Evolutionary conservation across 1,139 yeast species (phyloP).

Genomic region (Geotrichum aggregatum): DNA sequence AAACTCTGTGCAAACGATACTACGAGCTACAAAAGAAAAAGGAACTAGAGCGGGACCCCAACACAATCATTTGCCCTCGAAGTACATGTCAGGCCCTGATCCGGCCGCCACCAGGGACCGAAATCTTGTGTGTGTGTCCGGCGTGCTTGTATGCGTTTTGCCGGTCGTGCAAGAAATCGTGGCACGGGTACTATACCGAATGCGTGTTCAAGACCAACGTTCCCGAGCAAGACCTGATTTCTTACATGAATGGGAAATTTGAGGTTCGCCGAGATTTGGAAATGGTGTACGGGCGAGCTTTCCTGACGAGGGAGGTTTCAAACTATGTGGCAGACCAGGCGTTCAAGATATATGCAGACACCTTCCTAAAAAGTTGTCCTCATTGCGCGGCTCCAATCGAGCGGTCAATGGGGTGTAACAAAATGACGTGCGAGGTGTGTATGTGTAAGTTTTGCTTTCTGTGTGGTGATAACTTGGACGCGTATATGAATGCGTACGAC

Average conservation of each 20-base stretch:
- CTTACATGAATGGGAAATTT: slow-evolving; percentile 39
- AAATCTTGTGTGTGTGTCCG: slow-evolving; percentile 52
- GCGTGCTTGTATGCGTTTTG: slow-evolving; percentile 58
- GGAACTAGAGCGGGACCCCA: slow-evolving; percentile 50
- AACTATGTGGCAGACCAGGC: slow-evolving; percentile 49
- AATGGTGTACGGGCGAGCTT: slow-evolving; percentile 49
- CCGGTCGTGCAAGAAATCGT: slow-evolving; percentile 54
- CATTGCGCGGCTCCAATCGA: slow-evolving; percentile 53
- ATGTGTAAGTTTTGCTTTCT: slow-evolving; percentile 51
- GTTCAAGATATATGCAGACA: slow-evolving; percentile 46
- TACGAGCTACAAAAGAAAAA: slow-evolving; percentile 39
- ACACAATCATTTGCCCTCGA: slow-evolving; percentile 51
- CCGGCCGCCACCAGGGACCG: slow-evolving; percentile 40
- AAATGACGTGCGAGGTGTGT: slow-evolving; percentile 58
- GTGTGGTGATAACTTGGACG: slow-evolving; percentile 47
- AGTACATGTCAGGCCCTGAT: slow-evolving; percentile 48
- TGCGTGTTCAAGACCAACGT: slow-evolving; percentile 49
- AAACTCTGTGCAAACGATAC: slow-evolving; percentile 42
- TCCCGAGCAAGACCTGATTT: slow-evolving; percentile 40
- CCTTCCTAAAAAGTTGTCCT: slow-evolving; percentile 53
- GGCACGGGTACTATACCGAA: slow-evolving; percentile 57
- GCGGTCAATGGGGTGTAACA: slow-evolving; percentile 63
- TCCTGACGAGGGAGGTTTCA: slow-evolving; percentile 44
- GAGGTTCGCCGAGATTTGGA: slow-evolving; percentile 42
- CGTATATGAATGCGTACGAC: slow-evolving; percentile 38